Evolutionary conservation across 192 early-diverging fungal genomes (phyloP).

Genomic region (Backusella liffmaniae): DNA sequence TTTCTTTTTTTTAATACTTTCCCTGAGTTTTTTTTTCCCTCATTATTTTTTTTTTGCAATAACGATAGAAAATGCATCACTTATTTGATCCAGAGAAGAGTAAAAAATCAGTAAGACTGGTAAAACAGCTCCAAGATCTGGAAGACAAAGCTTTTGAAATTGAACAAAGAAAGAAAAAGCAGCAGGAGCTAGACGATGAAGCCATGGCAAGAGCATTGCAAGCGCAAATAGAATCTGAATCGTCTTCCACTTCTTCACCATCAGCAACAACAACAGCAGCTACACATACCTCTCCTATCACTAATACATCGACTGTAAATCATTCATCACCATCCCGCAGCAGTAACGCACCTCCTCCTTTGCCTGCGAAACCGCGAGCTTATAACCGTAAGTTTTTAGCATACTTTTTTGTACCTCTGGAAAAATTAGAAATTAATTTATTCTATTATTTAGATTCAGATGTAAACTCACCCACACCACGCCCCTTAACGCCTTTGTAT

Average conservation of each 20-base stretch:
- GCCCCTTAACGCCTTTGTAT: constrained; percentile 1
- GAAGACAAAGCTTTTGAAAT: constrained; percentile 9
- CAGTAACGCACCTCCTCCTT: constrained; percentile 1
- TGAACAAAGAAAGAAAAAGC: constrained; percentile 1
- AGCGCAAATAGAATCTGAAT: constrained; percentile 3
- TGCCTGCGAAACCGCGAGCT: constrained; percentile 7
- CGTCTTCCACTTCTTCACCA: background rate
- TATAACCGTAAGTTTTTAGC: constrained; percentile 9
- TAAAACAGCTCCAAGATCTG: constrained; percentile 2
- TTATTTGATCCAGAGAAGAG: constrained; percentile 5
- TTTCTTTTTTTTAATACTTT: background rate
- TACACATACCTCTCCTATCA: background rate
- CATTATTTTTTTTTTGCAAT: background rate
- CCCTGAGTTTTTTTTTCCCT: background rate
- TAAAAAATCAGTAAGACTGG: constrained; percentile 15
- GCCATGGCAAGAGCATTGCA: constrained; percentile 14
- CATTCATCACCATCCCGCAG: background rate
- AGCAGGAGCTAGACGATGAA: constrained; percentile 11
- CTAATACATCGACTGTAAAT: background rate
- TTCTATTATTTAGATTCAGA: constrained; percentile 4
- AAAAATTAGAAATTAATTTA: background rate
- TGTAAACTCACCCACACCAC: background rate
- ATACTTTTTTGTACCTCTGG: background rate
- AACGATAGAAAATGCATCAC: background rate
- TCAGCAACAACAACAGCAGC: background rate